Evolutionary conservation across 2,329 filamentous ascomycete species (phyloP).

Genomic region (Waltergamsia citrina): DNA sequence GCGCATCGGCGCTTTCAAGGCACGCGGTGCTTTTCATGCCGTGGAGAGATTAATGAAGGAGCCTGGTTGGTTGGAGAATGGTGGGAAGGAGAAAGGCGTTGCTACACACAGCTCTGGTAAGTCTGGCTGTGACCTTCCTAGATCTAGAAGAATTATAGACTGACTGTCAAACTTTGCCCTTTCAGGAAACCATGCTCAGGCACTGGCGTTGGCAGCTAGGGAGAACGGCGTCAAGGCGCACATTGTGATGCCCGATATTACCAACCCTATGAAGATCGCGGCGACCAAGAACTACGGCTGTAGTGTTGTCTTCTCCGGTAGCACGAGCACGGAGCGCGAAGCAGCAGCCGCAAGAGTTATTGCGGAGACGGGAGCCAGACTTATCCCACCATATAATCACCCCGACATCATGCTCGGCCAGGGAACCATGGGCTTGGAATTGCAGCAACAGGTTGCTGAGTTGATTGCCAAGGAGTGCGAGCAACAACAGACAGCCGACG

Average conservation of each 20-base stretch:
- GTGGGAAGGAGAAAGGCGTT: constrained; percentile 58
- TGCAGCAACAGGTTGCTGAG: constrained; percentile 61
- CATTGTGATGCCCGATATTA: constrained; percentile 89
- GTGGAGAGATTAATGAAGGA: constrained; percentile 57
- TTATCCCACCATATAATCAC: constrained; percentile 89
- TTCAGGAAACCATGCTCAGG: constrained; percentile 91
- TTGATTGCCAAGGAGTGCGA: constrained; percentile 28
- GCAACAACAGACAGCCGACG: constrained; percentile 6
- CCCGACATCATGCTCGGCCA: constrained; percentile 87
- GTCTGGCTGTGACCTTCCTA: constrained; percentile 2
- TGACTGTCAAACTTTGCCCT: constrained; percentile 1
- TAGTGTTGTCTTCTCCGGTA: constrained; percentile 70
- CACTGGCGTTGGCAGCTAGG: constrained; percentile 74
- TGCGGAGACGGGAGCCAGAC: constrained; percentile 59
- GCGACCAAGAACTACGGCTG: constrained; percentile 74
- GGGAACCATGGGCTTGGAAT: constrained; percentile 79
- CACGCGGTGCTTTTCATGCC: constrained; percentile 82
- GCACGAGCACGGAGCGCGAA: constrained; percentile 72
- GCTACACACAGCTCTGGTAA: constrained; percentile 84
- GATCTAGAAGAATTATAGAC: neutral
- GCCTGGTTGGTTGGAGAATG: constrained; percentile 49
- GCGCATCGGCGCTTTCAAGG: constrained; percentile 87
- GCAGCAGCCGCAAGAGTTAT: constrained; percentile 63
- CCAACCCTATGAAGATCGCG: constrained; percentile 76
- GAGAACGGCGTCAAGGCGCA: constrained; percentile 67